Base-by-base conservation (phyloP, 1,139 yeast genomes). In the Yamadazyma pseudoaaseri region DNA sequence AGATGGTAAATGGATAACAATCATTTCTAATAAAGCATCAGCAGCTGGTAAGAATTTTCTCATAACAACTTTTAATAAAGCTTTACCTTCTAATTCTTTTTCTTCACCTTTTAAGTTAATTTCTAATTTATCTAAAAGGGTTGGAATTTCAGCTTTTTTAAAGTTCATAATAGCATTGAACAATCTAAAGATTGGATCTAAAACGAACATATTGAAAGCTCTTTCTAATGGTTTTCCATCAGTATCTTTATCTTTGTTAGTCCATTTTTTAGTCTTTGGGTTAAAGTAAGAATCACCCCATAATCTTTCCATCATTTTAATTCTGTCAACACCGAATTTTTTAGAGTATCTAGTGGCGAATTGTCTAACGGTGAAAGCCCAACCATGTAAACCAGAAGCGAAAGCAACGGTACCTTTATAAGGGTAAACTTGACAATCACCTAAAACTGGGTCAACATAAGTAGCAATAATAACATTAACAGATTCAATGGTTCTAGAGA, bases 241-340 rank as follows among this genome's bases (percentile, higher is more conserved):
- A 58, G 97, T 94, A 60, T 89, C 97, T 70, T 83, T 87, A 61
- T 81, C 95, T 77, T 85, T 86, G 87, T 81, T 86, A 59, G 97
- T 76, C 98, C 98, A 92, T 78, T 92, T 92, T 86, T 90, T 92
- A 73, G 97, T 92, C 87, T 90, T 92, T 73, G 98, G 97, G 90
- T 92, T 92, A 84, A 92, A 92, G 94, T 77, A 92, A 73, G 95
- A 86, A 79, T 92, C 97, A 75, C 98, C 98, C 98, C 98, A 92
- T 73, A 92, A 84, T 80, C 97, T 86, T 73, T 86, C 92, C 96
- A 87, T 86, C 97, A 92, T 89, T 86, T 92, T 92, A 48, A 65
- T 55, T 71, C 86, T 82, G 86, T 90, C 97, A 65, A 92, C 97
- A 87, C 98, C 98, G 70, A 92, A 92, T 79, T 92, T 92, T 89